Evolutionary conservation across 331 rosid genomes (phyloP), one percentile per base, ranked within the genome.

Genomic region (Pyracantha coccinea): DNA sequence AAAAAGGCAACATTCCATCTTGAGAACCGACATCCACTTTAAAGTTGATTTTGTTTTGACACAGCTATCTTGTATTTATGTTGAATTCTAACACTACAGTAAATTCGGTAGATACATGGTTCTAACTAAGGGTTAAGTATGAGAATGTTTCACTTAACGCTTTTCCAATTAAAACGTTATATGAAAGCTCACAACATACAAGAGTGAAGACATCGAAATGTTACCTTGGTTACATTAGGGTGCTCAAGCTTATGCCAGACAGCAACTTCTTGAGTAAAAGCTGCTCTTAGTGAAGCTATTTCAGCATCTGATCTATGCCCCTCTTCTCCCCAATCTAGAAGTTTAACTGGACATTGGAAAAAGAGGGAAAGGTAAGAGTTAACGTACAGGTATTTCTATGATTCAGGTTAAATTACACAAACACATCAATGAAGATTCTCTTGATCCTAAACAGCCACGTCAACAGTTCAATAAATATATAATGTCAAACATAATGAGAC

Each of bases 191-290:
- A 25, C 5, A 71, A 6, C 23, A 12, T 28, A n/a, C 24, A n/a
- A 20, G 21, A 3, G 31, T 21, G 23, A 58, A 68, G 76, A 54
- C 44, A 17, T 19, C 47, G 24, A 73, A 60, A 69, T 41, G 59
- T 74, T 86, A 90, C 99, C 91, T 92, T 92, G 63, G 97, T 95
- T 69, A 95, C 96, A 82, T 95, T 95, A 77, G 97, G 97, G 85
- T 95, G 99, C 35, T 95, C 99, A 86, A 95, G 99, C 83, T 90
- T 95, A 86, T 95, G 97, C 99, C 99, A 95, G 71, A 95, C 99
- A 25, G 88, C 97, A 79, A 95, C 99, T 85, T 95, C 99, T 82
- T 95, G 99, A 1, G 96, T 90, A 83, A 95, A 95, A 77, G 99
- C 99, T 52, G 99, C 91, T 82, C 99, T 83, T 72, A 95, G 82